Percentiles rank a stretch among this genome's conserved stretches.
Evolutionary conservation across 2,329 filamentous ascomycete species (phyloP).

Genomic region (Chaetomium sp.): DNA sequence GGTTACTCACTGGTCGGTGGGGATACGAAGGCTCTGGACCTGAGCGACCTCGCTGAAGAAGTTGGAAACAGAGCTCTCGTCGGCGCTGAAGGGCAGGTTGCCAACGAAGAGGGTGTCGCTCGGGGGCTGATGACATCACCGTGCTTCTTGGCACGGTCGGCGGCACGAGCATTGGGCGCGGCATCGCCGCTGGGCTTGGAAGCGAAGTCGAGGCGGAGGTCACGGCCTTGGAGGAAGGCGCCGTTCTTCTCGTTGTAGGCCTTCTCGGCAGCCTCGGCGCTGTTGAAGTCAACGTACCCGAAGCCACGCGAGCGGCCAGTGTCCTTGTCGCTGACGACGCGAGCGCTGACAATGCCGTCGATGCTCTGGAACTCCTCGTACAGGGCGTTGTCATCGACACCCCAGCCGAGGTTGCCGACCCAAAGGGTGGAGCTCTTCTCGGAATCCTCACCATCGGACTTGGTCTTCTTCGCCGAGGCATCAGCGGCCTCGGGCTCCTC

Average conservation of each 20-base stretch:
- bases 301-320: slow-evolving; percentile 86
- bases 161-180: slow-evolving; percentile 53
- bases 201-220: slow-evolving; percentile 46
- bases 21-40: slow-evolving; percentile 80
- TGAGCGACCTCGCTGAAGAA: slow-evolving; percentile 72
- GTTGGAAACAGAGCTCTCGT: slow-evolving; percentile 72
- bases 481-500: slow-evolving; percentile 45
- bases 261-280: slow-evolving; percentile 50
- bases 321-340: slow-evolving; percentile 81
- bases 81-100: slow-evolving; percentile 83
- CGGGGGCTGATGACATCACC: slow-evolving; percentile 77
- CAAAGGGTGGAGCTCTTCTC: slow-evolving; percentile 71
- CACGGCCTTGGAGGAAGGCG: slow-evolving; percentile 42
- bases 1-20: slow-evolving; percentile 71
- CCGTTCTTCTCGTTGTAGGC: slow-evolving; percentile 46
- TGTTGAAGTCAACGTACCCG: slow-evolving; percentile 87
- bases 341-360: slow-evolving; percentile 70
- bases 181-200: slow-evolving; percentile 36
- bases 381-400: slow-evolving; percentile 81
- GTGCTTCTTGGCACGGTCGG: slow-evolving; percentile 67
- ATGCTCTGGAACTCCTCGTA: slow-evolving; percentile 79
- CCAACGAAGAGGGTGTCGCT: slow-evolving; percentile 89
- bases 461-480: slow-evolving; percentile 66
- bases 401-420: slow-evolving; percentile 89
- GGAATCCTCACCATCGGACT: slow-evolving; percentile 58